phyloP scores from a whole-genome alignment of 345 rosid genomes.

The Gossypium arboreum region DNA sequence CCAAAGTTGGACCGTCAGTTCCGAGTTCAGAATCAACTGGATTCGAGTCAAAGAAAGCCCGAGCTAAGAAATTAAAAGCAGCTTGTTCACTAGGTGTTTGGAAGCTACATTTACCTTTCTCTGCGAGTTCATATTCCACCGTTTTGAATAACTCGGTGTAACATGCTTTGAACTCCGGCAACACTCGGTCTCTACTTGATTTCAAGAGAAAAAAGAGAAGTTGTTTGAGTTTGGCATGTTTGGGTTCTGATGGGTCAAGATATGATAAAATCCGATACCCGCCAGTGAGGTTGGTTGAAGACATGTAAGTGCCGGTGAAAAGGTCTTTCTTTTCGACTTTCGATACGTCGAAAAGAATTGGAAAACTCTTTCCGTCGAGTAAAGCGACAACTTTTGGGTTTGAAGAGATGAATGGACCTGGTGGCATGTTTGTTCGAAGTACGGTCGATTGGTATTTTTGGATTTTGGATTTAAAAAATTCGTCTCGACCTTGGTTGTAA shows the following conservation, averaged over 20 bases:
- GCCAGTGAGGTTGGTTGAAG: slow-evolving; percentile 79
- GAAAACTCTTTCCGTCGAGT: slow-evolving; percentile 92
- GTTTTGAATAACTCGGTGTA: slow-evolving; percentile 47
- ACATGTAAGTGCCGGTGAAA: slow-evolving; percentile 89
- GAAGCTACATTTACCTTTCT: slow-evolving; percentile 58
- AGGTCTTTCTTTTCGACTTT: slow-evolving; percentile 83
- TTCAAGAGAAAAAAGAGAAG: slow-evolving; percentile 62
- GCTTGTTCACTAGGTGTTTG: slow-evolving; percentile 48
- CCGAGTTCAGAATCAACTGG: slow-evolving; percentile 61
- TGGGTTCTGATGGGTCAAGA: slow-evolving; percentile 82
- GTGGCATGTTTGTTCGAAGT: slow-evolving; percentile 71
- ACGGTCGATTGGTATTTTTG: slow-evolving; percentile 74
- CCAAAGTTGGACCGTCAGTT: slow-evolving; percentile 53
- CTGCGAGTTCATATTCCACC: slow-evolving; percentile 51
- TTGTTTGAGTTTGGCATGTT: slow-evolving; percentile 64
- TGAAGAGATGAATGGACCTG: slow-evolving; percentile 63
- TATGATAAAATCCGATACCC: slow-evolving; percentile 76
- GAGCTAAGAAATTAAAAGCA: slow-evolving; percentile 63
- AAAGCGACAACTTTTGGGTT: slow-evolving; percentile 65
- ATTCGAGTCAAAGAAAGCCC: slow-evolving; percentile 46
- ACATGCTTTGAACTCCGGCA: slow-evolving; percentile 67
- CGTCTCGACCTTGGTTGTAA: slow-evolving; percentile 64
- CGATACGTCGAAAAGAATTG: slow-evolving; percentile 63
- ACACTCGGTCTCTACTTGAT: slow-evolving; percentile 46
- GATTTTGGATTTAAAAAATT: slow-evolving; percentile 60